Conservation (phyloP, 1,139 yeast genomes). For the Saccharomycopsis hybrid region DNA sequence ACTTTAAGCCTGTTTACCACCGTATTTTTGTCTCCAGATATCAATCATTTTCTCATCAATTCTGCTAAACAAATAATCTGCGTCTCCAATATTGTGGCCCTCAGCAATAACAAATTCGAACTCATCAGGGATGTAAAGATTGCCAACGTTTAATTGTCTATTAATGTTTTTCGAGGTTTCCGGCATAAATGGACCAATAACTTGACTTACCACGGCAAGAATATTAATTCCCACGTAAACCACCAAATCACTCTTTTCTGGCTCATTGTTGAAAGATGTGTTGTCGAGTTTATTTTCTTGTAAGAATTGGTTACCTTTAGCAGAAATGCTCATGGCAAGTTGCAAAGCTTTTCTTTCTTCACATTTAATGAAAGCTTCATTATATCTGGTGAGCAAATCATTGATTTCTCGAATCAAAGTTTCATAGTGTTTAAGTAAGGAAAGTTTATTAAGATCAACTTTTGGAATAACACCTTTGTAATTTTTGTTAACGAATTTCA, state of each 20-base stretch:
- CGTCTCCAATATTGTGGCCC: constrained; percentile 87
- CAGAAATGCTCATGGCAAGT: constrained; percentile 81
- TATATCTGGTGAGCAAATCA: constrained; percentile 51
- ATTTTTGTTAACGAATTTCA: constrained; percentile 84
- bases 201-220: constrained; percentile 73
- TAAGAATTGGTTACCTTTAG: constrained; percentile 89
- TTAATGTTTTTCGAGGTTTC: constrained; percentile 64
- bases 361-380: constrained; percentile 68
- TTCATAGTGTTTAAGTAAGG: constrained; percentile 42
- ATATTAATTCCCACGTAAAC: constrained; percentile 88
- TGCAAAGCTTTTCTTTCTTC: constrained; percentile 87
- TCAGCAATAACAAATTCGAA: constrained; percentile 62
- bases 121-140: constrained; percentile 67
- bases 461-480: constrained; percentile 85
- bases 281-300: constrained; percentile 96
- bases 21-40: constrained; percentile 80
- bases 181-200: constrained; percentile 88
- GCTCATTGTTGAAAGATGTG: constrained; percentile 65
- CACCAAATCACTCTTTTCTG: constrained; percentile 85
- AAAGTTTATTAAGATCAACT: constrained; percentile 36
- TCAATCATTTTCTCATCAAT: constrained; percentile 86
- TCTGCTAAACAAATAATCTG: constrained; percentile 84
- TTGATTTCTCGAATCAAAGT: constrained; percentile 54
- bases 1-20: constrained; percentile 69
- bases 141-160: constrained; percentile 78